Evolutionary conservation across 768 basidiomycete genomes (phyloP).

Genomic region (Boletus subcaerulescens): DNA sequence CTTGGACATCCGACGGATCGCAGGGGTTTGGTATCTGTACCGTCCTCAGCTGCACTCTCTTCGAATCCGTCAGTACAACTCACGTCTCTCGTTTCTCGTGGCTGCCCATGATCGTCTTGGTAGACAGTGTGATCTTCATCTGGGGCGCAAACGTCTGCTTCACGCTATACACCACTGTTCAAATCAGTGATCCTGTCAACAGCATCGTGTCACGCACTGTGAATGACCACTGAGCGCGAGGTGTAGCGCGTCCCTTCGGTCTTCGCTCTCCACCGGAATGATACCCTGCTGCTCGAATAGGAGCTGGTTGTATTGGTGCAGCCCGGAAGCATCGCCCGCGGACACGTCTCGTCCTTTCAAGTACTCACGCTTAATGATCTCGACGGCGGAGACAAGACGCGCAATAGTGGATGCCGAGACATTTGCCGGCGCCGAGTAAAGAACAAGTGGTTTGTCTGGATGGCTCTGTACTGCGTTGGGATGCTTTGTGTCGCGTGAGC

Average conservation of each 20-base stretch:
- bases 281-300: slow-evolving; percentile 38
- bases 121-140: slow-evolving; percentile 67
- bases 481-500: background rate
- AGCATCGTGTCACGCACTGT: slow-evolving; percentile 42
- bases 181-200: background rate
- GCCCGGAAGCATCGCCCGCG: slow-evolving; percentile 45
- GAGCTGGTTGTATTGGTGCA: slow-evolving; percentile 78
- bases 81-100: slow-evolving; percentile 36
- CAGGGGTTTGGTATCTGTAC: slow-evolving; percentile 56
- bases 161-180: slow-evolving; percentile 35
- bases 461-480: slow-evolving; percentile 39
- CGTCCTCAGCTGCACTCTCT: slow-evolving; percentile 6
- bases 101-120: slow-evolving; percentile 40
- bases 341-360: slow-evolving; percentile 48
- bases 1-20: slow-evolving; percentile 51
- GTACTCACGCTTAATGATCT: slow-evolving; percentile 84
- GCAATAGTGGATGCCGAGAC: slow-evolving; percentile 44
- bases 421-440: slow-evolving; percentile 56
- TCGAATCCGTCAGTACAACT: slow-evolving; percentile 17
- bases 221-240: slow-evolving; percentile 56
- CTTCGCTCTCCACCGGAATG: slow-evolving; percentile 33
- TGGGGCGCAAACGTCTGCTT: slow-evolving; percentile 58
- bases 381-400: slow-evolving; percentile 71
- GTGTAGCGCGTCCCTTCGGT: slow-evolving; percentile 23
- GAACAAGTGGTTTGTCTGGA: slow-evolving; percentile 45